These are phyloP conservation scores for Loxodes magnus DNA, from an alignment of 73 alveolate genomes.

Conservation along the genomic window DNA sequence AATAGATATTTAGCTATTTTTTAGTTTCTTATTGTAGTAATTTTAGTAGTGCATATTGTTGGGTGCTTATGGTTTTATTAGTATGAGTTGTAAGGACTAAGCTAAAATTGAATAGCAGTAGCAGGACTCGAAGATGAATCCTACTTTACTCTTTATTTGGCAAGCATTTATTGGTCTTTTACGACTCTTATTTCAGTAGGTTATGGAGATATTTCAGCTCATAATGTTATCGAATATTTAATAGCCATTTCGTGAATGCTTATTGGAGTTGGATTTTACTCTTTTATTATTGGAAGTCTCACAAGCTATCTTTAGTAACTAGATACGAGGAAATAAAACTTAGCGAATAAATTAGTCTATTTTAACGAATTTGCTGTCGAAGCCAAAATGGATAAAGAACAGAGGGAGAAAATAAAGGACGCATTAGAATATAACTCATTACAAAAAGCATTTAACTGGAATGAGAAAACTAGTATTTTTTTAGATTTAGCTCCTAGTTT, in stretches of 20 bases:
- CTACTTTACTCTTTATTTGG: too few species aligned
- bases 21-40: too few species aligned
- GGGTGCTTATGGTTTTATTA: too few species aligned
- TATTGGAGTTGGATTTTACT: conserved; percentile 6
- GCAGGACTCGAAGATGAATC: too few species aligned
- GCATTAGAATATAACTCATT: conserved; percentile 2
- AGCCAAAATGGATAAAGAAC: conserved; percentile 8
- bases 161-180: conserved; percentile 59
- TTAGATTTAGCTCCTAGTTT: conserved; percentile 10
- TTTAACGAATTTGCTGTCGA: background rate
- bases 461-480: conserved; percentile 7
- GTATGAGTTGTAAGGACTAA: too few species aligned
- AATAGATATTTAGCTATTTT: too few species aligned
- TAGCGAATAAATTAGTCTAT: background rate
- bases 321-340: background rate
- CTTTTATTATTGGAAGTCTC: conserved; percentile 4
- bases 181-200: conserved; percentile 78
- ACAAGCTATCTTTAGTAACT: background rate
- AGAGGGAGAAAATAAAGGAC: background rate
- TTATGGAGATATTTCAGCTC: conserved; percentile 77
- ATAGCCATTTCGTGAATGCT: conserved; percentile 6
- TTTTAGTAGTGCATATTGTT: too few species aligned
- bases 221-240: conserved; percentile 32
- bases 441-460: conserved; percentile 12
- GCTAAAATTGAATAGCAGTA: too few species aligned